phyloP scores from a whole-genome alignment of 305 asterid genomes.

The Galium porrigens region DNA sequence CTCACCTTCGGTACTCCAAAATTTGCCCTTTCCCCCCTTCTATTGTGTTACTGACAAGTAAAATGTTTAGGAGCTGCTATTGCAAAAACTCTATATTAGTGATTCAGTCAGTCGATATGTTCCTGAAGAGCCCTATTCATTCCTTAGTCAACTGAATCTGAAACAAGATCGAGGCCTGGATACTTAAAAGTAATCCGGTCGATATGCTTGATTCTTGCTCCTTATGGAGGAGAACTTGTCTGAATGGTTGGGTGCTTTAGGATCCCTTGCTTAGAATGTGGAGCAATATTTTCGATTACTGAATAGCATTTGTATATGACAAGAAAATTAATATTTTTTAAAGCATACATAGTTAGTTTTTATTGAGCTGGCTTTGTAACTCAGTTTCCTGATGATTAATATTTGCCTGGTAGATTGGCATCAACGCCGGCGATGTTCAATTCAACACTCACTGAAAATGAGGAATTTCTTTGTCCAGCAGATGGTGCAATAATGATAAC shows the following conservation, averaged over 20 bases:
- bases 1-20: not conserved
- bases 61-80: not conserved
- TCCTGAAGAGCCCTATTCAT: no score
- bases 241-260: no score
- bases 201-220: no score
- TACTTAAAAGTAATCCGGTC: not conserved
- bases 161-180: not conserved
- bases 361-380: not conserved
- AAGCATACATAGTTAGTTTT: not conserved
- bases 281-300: not conserved
- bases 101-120: no score
- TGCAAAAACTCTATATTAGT: not conserved
- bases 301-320: not conserved
- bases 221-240: no score
- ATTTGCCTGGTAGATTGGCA: constrained; percentile 50
- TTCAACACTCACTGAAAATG: constrained; percentile 58
- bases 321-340: not conserved
- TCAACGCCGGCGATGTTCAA: constrained; percentile 99
- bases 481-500: constrained; percentile 97
- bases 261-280: not conserved
- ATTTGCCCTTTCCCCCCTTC: not conserved
- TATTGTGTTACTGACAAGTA: not conserved
- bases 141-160: not conserved
- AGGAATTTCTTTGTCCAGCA: constrained; percentile 60
- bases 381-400: constrained; percentile 1